These are phyloP conservation scores for Chlamydomonas incerta DNA, from an alignment of 139 green algal species.

Conservation along the genomic window DNA sequence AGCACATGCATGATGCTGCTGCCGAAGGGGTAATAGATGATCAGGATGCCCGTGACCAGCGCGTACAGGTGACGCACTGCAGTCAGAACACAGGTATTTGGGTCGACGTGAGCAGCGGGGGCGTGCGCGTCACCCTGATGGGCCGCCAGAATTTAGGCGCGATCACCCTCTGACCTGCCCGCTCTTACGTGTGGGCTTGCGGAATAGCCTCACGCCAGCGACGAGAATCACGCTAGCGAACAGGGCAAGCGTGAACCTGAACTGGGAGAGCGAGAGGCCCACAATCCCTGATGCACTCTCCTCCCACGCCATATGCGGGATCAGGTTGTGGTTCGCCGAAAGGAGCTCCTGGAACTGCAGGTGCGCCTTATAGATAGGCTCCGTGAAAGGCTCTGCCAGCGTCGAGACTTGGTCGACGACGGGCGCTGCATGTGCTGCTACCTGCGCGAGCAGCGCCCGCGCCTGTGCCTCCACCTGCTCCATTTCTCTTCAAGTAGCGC, in stretches of 20 bases:
- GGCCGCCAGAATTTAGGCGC: background rate
- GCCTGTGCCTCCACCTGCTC: too few species aligned
- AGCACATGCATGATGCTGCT: constrained; percentile 69
- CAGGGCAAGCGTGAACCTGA: constrained; percentile 71
- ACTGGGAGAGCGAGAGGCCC: constrained; percentile 34
- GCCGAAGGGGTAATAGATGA: constrained; percentile 89
- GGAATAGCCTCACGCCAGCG: constrained; percentile 47
- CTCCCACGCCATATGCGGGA: constrained; percentile 20
- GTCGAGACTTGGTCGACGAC: too few species aligned
- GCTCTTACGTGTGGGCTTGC: constrained; percentile 49
- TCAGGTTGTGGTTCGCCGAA: constrained; percentile 11
- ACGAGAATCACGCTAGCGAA: constrained; percentile 58
- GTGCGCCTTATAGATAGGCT: constrained; percentile 1
- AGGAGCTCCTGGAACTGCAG: background rate
- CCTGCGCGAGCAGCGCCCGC: too few species aligned
- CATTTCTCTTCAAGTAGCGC: too few species aligned
- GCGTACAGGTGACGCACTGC: constrained; percentile 79
- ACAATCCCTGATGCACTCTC: background rate
- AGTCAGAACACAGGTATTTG: too few species aligned
- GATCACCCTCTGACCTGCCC: background rate
- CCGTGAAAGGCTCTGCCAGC: background rate
- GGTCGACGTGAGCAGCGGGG: too few species aligned
- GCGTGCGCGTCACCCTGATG: background rate
- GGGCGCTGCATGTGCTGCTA: too few species aligned
- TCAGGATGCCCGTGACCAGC: constrained; percentile 64